These are phyloP conservation scores for Chamaecrista fasciculata DNA, from an alignment of 306 rosid genomes.

Conservation along the genomic window DNA sequence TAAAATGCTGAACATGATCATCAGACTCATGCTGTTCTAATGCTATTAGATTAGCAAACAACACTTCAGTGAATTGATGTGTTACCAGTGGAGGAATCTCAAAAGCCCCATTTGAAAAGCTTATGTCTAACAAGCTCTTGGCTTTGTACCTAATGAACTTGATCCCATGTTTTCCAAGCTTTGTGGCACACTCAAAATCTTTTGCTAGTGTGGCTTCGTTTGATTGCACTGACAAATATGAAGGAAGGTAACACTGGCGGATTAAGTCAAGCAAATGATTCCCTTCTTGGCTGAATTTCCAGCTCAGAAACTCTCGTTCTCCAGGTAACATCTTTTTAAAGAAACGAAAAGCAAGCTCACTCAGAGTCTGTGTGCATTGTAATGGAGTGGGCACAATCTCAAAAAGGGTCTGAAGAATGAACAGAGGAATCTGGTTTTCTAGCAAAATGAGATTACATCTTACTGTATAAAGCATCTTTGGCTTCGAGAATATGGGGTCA, in stretches of 20 bases:
- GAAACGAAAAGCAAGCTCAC: slow-evolving; percentile 47
- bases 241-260: slow-evolving; percentile 47
- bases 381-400: slow-evolving; percentile 43
- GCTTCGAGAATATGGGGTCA: slow-evolving; percentile 43
- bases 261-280: slow-evolving; percentile 54
- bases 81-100: slow-evolving; percentile 40
- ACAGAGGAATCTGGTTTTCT: slow-evolving; percentile 61
- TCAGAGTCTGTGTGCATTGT: slow-evolving; percentile 30
- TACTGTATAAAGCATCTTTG: slow-evolving; percentile 31
- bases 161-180: slow-evolving; percentile 37
- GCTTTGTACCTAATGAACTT: slow-evolving; percentile 36
- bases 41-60: slow-evolving; percentile 53
- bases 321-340: slow-evolving; percentile 40
- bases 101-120: slow-evolving; percentile 43
- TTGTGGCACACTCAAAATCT: slow-evolving; percentile 27
- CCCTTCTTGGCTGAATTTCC: slow-evolving; percentile 48
- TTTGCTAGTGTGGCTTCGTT: not conserved
- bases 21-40: slow-evolving; percentile 35
- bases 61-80: slow-evolving; percentile 24
- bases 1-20: slow-evolving; percentile 34
- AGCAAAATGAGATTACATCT: slow-evolving; percentile 45
- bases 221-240: slow-evolving; percentile 12
- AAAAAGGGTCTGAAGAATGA: slow-evolving; percentile 44
- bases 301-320: slow-evolving; percentile 19
- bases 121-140: slow-evolving; percentile 46